Base-by-base conservation (phyloP, 2,329 filamentous ascomycete genomes). In the Tolypocladium tundrense region DNA sequence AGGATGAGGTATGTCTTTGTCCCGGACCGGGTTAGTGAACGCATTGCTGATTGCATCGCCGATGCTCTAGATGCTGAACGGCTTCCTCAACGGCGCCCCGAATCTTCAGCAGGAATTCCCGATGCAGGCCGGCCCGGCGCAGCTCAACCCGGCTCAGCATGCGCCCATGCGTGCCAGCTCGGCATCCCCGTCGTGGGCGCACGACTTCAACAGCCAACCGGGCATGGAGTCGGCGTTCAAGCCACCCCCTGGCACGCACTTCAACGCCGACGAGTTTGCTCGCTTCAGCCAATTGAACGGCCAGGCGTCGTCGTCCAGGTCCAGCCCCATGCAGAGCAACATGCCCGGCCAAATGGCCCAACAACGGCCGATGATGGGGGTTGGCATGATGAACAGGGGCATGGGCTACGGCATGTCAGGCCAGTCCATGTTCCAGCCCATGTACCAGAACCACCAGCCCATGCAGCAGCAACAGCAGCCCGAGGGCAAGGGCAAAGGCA, bases 221-320 rank as follows among this genome's bases (percentile, higher is more conserved):
- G 79, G 83, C 61, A 86, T 92, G 86, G 88, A 92, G 71, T 78
- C 88, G 61, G 80, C 83, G 8, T 88, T 86, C 74, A 84, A 80
- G 73, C 80, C 74, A 57, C 79, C 81, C 56, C 78, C 74, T 61
- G 81, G 72, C 10, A 76, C 81, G 3, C 81, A 82, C 27, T 96
- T 97, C 73, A 88, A 79, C 60, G 79, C 91, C 33, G 88, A 91
- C 52, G 94, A 97, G 64, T 97, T 96, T 71, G 86, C 90, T 53
- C 85, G 86, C 61, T 97, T 96, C 72, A 88, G 91, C 69, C 88
- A 91, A 68, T 82, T 86, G 71, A 85, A 82, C 62, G 80, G 82
- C 62, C 82, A 82, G 61, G 76, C 72, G 16, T 73, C 73, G 35
- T 74, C 77, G 16, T 74, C 79, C 19, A 68, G 82, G 73, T 67